Conservation (phyloP, 2,329 filamentous ascomycete species). For the Microdochium bolleyi region DNA sequence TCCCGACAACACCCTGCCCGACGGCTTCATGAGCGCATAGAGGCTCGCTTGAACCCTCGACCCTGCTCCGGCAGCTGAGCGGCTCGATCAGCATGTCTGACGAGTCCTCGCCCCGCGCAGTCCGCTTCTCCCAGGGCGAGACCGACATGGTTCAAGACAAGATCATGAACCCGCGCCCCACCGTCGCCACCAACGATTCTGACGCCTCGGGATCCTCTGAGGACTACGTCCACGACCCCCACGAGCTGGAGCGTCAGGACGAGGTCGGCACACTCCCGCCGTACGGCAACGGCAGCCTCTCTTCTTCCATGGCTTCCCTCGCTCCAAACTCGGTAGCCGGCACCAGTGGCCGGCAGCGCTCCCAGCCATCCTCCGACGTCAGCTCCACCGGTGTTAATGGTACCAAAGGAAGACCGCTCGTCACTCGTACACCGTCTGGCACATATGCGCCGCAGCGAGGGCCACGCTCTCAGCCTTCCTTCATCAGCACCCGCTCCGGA, state of each 20-base stretch:
- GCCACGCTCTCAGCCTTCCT: constrained; percentile 34
- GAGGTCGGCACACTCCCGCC: constrained; percentile 34
- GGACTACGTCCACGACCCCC: constrained; percentile 35
- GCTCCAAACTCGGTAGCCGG: constrained; percentile 31
- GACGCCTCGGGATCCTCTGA: constrained; percentile 39
- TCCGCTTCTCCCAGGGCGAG: constrained; percentile 47
- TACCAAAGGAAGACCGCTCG: constrained; percentile 28
- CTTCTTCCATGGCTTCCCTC: constrained; percentile 34
- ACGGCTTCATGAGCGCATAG: not conserved
- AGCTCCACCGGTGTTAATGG: constrained; percentile 16
- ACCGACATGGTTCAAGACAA: constrained; percentile 36
- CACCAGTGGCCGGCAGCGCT: constrained; percentile 32
- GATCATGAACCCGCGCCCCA: constrained; percentile 27
- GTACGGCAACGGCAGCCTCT: constrained; percentile 33
- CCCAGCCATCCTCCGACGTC: constrained; percentile 14
- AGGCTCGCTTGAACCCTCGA: not conserved
- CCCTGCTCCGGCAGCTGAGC: not conserved
- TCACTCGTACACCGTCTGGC: constrained; percentile 65
- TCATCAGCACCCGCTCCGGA: constrained; percentile 29
- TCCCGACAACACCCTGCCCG: not conserved
- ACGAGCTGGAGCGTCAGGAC: constrained; percentile 40
- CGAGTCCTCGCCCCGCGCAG: constrained; percentile 45
- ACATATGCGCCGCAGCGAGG: constrained; percentile 66
- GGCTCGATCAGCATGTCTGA: constrained; percentile 15
- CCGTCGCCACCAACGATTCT: constrained; percentile 32